These are phyloP conservation scores for Dioszegia crocea DNA, from an alignment of 768 basidiomycete species.

Conservation along the genomic window DNA sequence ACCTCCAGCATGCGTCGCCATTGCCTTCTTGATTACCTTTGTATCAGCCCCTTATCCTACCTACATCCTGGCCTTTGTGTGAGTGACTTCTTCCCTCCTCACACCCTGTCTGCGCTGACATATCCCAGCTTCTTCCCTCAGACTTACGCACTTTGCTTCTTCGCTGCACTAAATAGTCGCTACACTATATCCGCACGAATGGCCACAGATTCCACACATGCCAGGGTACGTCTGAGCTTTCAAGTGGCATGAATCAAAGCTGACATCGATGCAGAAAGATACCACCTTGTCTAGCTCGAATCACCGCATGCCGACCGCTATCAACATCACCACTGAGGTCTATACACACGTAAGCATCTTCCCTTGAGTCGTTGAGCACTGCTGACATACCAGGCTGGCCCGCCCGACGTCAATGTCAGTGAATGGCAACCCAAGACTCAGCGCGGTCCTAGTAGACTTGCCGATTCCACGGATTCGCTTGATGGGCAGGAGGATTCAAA, in stretches of 20 bases:
- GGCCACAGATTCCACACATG: neutral
- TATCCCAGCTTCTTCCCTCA: neutral
- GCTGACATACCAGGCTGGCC: too few relatives aligned
- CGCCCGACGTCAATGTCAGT: too few relatives aligned
- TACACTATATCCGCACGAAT: slow-evolving; percentile 1
- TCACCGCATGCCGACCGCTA: neutral
- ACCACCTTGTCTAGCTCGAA: too few relatives aligned
- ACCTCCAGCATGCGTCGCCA: neutral
- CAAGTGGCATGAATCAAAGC: too few relatives aligned
- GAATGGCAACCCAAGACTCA: too few relatives aligned
- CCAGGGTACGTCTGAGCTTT: neutral
- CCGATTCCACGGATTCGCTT: too few relatives aligned
- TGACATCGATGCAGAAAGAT: too few relatives aligned
- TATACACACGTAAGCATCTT: neutral
- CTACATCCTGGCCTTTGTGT: neutral
- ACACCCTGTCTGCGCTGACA: neutral
- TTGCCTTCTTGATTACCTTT: neutral
- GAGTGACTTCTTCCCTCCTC: neutral
- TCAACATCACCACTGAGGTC: neutral
- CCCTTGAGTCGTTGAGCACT: too few relatives aligned
- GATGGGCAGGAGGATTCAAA: too few relatives aligned
- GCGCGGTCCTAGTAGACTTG: too few relatives aligned
- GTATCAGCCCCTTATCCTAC: neutral
- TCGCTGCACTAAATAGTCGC: neutral
- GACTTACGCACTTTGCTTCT: neutral